phyloP scores from a whole-genome alignment of 495 filamentous ascomycete genomes.

The Emericellopsis terricola region DNA sequence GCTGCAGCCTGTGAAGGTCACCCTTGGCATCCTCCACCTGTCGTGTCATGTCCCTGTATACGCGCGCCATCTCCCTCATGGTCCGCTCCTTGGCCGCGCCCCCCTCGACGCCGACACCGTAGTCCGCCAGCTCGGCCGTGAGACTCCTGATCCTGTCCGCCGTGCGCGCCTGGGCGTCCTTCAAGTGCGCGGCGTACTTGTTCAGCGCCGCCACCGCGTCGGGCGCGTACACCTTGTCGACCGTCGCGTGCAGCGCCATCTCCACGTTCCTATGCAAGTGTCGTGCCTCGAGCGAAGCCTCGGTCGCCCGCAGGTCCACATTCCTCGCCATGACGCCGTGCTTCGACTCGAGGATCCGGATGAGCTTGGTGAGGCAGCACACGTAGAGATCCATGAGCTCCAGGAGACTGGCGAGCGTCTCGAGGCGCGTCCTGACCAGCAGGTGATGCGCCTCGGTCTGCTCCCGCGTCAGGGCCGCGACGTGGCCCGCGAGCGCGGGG shows the following conservation, averaged over 20 bases:
- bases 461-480: conserved; percentile 8
- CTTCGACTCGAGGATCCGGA: conserved; percentile 28
- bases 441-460: conserved; percentile 7
- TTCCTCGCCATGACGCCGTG: conserved; percentile 47
- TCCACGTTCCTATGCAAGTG: conserved; percentile 21
- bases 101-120: conserved; percentile 22
- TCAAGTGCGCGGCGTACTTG: conserved; percentile 35
- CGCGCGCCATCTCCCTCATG: conserved; percentile 41
- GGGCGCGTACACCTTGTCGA: conserved; percentile 33
- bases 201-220: conserved; percentile 37
- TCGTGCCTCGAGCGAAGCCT: conserved; percentile 32
- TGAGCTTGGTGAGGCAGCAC: conserved; percentile 12
- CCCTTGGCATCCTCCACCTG: conserved; percentile 35
- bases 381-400: conserved; percentile 13
- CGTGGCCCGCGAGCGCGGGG: conserved; percentile 16
- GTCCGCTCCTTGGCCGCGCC: conserved; percentile 19
- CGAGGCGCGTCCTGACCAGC: conserved; percentile 16
- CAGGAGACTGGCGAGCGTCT: conserved; percentile 10
- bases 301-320: conserved; percentile 38
- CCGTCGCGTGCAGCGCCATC: conserved; percentile 10
- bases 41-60: conserved; percentile 34
- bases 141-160: conserved; percentile 24
- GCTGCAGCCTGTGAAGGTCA: conserved; percentile 36
- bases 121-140: conserved; percentile 32
- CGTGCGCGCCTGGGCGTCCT: conserved; percentile 27